These are phyloP conservation scores for Nidula niveotomentosa DNA, from an alignment of 1,284 basidiomycete species.

Conservation along the genomic window DNA sequence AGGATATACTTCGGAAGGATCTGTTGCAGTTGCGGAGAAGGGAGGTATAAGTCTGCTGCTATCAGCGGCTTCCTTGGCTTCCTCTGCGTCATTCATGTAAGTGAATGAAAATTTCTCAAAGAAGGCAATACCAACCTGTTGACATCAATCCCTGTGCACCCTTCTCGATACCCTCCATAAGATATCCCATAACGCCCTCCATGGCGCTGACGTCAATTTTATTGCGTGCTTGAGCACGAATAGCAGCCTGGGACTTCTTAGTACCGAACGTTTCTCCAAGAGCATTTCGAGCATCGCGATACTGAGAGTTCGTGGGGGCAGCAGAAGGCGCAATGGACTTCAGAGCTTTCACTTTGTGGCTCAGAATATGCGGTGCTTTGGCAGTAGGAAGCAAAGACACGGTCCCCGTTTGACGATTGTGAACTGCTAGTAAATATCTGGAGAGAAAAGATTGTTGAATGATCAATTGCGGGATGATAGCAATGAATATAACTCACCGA, in stretches of 20 bases:
- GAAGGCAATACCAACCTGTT: conserved; percentile 42
- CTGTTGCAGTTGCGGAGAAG: conserved; percentile 63
- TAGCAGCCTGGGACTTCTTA: conserved; percentile 86
- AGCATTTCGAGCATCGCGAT: conserved; percentile 66
- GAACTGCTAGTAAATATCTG: conserved; percentile 68
- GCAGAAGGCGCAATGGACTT: conserved; percentile 63
- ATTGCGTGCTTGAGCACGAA: conserved; percentile 84
- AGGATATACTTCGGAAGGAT: conserved; percentile 75
- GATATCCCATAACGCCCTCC: conserved; percentile 74
- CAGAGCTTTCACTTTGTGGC: conserved; percentile 79
- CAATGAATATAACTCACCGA: conserved; percentile 42
- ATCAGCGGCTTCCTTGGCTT: conserved; percentile 62
- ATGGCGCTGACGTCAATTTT: conserved; percentile 85
- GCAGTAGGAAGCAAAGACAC: conserved; percentile 70
- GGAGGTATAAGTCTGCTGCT: conserved; percentile 72
- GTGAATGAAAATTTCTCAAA: too few relatives aligned
- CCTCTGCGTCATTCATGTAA: conserved; percentile 39
- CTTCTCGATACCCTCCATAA: conserved; percentile 80
- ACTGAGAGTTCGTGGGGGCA: conserved; percentile 50
- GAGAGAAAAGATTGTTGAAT: not conserved
- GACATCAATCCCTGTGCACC: conserved; percentile 69
- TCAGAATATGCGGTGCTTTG: conserved; percentile 65
- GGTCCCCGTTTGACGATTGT: conserved; percentile 70
- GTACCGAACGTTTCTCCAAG: conserved; percentile 93
- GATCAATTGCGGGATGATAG: conserved; percentile 4